phyloP scores from a whole-genome alignment of 2,329 filamentous ascomycete species.

The Penicillium sp. region DNA sequence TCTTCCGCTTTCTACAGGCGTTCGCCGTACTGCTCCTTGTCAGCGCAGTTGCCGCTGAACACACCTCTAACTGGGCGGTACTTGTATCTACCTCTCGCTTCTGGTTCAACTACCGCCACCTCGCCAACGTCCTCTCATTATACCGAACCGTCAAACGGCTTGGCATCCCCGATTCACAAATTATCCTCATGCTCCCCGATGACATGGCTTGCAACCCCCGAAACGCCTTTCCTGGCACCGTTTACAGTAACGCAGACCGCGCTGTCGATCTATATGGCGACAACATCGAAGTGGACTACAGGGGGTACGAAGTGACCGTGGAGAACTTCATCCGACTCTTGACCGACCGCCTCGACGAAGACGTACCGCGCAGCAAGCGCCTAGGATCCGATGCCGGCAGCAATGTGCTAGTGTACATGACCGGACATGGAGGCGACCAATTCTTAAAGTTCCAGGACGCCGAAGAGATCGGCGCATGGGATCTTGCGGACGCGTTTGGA shows the following conservation, averaged over 20 bases:
- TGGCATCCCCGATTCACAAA: slow-evolving; percentile 96
- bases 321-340: slow-evolving; percentile 96
- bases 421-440: slow-evolving; percentile 94
- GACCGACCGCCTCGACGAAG: slow-evolving; percentile 89
- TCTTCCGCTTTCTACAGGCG: slow-evolving; percentile 25
- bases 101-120: slow-evolving; percentile 99
- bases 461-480: slow-evolving; percentile 94
- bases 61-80: slow-evolving; percentile 99
- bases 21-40: slow-evolving; percentile 26
- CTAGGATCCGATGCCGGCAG: slow-evolving; percentile 91
- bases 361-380: slow-evolving; percentile 92
- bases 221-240: slow-evolving; percentile 94
- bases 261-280: slow-evolving; percentile 95
- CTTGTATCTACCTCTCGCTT: slow-evolving; percentile 98
- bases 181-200: slow-evolving; percentile 99
- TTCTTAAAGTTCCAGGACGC: slow-evolving; percentile 98
- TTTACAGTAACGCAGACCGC: slow-evolving; percentile 97
- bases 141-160: slow-evolving; percentile 98
- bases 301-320: slow-evolving; percentile 96
- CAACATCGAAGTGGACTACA: slow-evolving; percentile 98
- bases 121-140: slow-evolving; percentile 94
- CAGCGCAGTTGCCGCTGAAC: slow-evolving; percentile 41
- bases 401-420: slow-evolving; percentile 99
- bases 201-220: slow-evolving; percentile 99
- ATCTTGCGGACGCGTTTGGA: slow-evolving; percentile 93